Evolutionary conservation across 208 protist species (phyloP), one percentile per base, ranked within the genome.

Genomic region (Trypanosoma brucei): DNA sequence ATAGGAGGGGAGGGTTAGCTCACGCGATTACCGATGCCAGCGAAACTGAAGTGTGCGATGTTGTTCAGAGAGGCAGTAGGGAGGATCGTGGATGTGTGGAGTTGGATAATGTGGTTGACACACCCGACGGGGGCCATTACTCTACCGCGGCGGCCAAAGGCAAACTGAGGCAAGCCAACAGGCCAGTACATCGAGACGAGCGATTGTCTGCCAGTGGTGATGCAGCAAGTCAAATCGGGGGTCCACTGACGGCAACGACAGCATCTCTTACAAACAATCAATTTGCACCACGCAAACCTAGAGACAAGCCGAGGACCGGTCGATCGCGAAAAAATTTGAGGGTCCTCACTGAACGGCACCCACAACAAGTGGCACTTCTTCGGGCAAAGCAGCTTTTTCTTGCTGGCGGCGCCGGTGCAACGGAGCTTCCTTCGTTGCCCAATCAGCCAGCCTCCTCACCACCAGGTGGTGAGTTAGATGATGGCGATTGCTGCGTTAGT

Each of bases 361-460:
- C 71, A 51, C 59, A 62, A 34, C 58, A 70, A 33, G 66, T 52
- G 8, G 76, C 70, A 8, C 59, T 81, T 5, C 22, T 68, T 35
- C 30, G 44, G 35, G 67, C 76, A 22, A 81, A 81, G 51, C 62
- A 75, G 59, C 42, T 65, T 11, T 46, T 46, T 11, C 42, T 46
- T 46, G 6, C 11, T 14, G 42, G 42, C 11, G 42, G 42, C 11
- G 42, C 6, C 11, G 42, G 11, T 14, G 42, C 42, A 6, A 6
- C 42, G 11, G 11, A 11, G 6, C 42, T 14, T 46, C 42, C 42
- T 11, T 11, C 11, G 42, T 11, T 11, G 42, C 11, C 11, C 11
- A 46, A 46, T 46, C 42, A 46, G 8, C 11, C 11, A 46, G 42
- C 42, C 8, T 11, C 11, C 8, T 11, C 6, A 11, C 8, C 11